Percentiles rank a stretch among this genome's conserved stretches.
Evolutionary conservation across 371 early-diverging fungal species (phyloP).

Genomic region (Lichtheimia hyalospora): DNA sequence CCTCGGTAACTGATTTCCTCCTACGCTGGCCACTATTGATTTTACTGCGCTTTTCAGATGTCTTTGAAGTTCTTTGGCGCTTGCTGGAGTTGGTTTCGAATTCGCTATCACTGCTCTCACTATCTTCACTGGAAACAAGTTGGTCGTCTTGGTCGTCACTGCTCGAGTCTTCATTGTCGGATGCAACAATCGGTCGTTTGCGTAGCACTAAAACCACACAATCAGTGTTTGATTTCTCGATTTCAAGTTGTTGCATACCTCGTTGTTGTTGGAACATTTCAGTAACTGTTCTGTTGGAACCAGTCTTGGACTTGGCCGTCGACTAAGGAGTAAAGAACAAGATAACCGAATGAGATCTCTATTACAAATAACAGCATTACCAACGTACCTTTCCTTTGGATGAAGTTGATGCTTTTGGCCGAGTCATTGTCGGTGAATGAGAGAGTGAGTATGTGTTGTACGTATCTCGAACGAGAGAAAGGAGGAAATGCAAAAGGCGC

Average conservation of each 20-base stretch:
- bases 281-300: neutral
- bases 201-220: neutral
- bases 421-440: constrained; percentile 2
- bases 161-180: neutral
- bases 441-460: neutral
- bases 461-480: neutral
- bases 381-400: neutral
- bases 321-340: neutral
- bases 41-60: constrained; percentile 6
- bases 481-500: neutral
- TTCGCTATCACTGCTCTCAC: constrained; percentile 10
- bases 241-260: neutral
- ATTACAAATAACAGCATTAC: neutral
- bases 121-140: neutral
- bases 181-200: neutral
- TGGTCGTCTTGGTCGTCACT: constrained; percentile 5
- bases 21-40: constrained; percentile 7
- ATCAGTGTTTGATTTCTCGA: neutral
- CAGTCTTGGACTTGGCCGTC: neutral
- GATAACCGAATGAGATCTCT: neutral
- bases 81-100: constrained; percentile 10
- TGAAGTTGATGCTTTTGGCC: neutral
- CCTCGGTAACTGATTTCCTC: constrained; percentile 10
- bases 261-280: constrained; percentile 9
- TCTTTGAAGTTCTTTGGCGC: constrained; percentile 12